Base-by-base conservation (phyloP, 2,329 filamentous ascomycete genomes). In the Trichoderma polysporum region DNA sequence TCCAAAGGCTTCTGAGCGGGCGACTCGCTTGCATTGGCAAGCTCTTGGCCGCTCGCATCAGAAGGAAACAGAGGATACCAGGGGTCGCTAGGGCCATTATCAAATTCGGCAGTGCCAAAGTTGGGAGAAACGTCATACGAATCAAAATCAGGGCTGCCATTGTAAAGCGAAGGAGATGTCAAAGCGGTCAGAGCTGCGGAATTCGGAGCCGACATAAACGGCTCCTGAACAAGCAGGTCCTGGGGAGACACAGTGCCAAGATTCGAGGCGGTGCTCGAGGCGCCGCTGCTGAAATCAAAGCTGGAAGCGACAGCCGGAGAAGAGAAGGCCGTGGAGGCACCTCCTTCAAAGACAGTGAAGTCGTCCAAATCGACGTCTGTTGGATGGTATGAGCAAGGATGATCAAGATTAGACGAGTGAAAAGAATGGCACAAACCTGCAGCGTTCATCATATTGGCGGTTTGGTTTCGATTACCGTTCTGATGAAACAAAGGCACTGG, bases 101-200 rank as follows among this genome's bases (percentile, higher is more conserved):
- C 76, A 66, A 90, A 82, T 57, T 90, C 86, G 70, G 85, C 83
- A 69, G 79, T 83, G 68, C 84, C 84, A 78, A 94, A 92, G 77
- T 90, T 87, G 54, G 93, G 93, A 59, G 93, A 97, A 19, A 91
- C 88, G 74, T 95, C 88, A 73, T 88, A 92, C 76, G 84, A 85
- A 73, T 92, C 89, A 74, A 90, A 89, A 67, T 88, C 90, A 12
- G 92, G 92, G 61, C 92, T 96, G 73, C 90, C 91, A 75, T 91
- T 86, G 74, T 88, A 90, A 66, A 88, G 84, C n/a, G 91, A 92
- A 52, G 93, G 93, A 68, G 93, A 95, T 66, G 93, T 97, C 78
- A 97, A 76, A 70, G 93, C 89, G 39, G 93, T 97, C 75, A 95
- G 88, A 37, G 91, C 89, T 54, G 90, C 85, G 2, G 93, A 97